Evolutionary conservation across 1,284 basidiomycete genomes (phyloP), one percentile per base, ranked within the genome.

Genomic region (Irpex sp.): DNA sequence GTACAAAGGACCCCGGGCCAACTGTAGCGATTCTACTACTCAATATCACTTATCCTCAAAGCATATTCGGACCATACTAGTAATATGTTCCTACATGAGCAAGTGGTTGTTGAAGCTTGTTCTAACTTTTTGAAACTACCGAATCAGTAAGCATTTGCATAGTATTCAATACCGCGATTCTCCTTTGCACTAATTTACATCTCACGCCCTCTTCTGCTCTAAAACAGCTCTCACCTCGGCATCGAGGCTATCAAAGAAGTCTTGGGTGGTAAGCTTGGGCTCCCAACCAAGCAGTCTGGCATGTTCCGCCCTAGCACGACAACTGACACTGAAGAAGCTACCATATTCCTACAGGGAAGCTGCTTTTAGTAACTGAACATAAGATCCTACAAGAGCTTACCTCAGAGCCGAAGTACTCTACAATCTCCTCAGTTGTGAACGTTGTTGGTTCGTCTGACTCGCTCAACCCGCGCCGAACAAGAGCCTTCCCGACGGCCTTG

Each of bases 281-380:
- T 65, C 67, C 75, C 75, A 76, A 1, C 79, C 79, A 34, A 81
- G 72, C 19, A 68, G 68, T 59, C 75, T 74, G 19, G 74, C 72
- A 55, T 74, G 71, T 52, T 75, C 74, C 2, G 75, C 76, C 5
- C 72, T 70, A 37, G 71, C 74, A 26, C 79, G 71, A 19, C 74
- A 75, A 69, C 80, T 81, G 15, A 70, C 69, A 8, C 78, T 79
- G 38, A 57, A 66, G 48, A 64, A 55, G 19, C 58, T 55, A 44
- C 49, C 59, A 17, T 58, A 58, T 57, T 21, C 6, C 11, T 21
- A 51, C 31, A 40, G 9, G 55, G 31, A 15, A 13, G 9, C 5
- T n/a, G 8, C 38, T 44, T 11, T 44, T 44, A 44, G 40, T 11
- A 44, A 44, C 4, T 15, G 9, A 44, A 9, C 15, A 15, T 9